These are phyloP conservation scores for Marsdenia floribunda DNA, from an alignment of 257 asterid species.

Conservation along the genomic window DNA sequence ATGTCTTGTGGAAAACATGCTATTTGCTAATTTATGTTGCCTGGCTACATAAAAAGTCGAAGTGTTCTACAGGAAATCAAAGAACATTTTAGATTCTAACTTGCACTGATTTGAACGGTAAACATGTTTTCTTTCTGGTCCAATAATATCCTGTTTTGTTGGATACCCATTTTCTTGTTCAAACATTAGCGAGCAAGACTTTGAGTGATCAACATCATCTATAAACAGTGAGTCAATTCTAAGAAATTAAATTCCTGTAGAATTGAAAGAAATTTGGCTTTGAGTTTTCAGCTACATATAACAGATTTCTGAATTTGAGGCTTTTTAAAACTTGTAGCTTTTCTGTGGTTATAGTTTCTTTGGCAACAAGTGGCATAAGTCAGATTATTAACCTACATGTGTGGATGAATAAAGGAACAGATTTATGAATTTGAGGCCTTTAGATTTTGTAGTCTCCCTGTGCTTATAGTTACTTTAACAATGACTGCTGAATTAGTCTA, in stretches of 20 bases:
- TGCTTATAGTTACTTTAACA: too few species aligned
- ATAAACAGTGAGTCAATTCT: background rate
- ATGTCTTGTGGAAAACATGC: too few species aligned
- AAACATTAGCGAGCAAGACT: background rate
- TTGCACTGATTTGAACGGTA: too few species aligned
- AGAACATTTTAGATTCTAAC: too few species aligned
- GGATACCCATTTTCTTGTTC: background rate
- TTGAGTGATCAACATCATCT: background rate
- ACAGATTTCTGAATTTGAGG: background rate
- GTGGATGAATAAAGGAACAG: background rate
- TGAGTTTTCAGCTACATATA: background rate
- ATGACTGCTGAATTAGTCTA: too few species aligned
- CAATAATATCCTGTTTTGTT: too few species aligned
- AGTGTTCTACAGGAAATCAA: too few species aligned
- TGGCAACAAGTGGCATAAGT: background rate
- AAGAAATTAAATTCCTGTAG: background rate
- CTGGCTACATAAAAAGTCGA: too few species aligned
- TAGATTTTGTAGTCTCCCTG: too few species aligned
- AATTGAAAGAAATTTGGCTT: background rate
- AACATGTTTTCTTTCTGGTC: background rate
- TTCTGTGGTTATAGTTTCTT: background rate
- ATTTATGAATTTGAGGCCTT: too few species aligned
- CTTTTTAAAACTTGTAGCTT: background rate
- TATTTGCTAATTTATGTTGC: too few species aligned
- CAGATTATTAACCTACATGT: background rate